Conservation (phyloP, 225 moss, liverwort and hornwort species). For the Pleurozium schreberi region DNA sequence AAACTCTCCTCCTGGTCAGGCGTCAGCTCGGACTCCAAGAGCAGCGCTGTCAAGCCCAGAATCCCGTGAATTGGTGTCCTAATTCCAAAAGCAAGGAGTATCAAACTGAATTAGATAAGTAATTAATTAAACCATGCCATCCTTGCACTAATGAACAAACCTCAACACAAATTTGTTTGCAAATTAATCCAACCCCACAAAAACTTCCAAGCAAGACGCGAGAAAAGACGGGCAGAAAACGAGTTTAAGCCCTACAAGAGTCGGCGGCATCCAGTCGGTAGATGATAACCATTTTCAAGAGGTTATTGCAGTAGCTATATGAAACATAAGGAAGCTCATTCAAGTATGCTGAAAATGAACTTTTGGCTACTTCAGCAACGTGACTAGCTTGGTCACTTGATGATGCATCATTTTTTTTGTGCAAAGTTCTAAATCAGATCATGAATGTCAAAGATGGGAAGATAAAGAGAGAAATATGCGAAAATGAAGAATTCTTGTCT, state of each 20-base stretch:
- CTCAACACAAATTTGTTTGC: not conserved
- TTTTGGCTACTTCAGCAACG: not conserved
- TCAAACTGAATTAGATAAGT: not conserved
- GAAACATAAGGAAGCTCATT: not conserved
- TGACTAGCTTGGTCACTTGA: not conserved
- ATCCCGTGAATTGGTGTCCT: slow-evolving; percentile 98
- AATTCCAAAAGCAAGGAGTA: not conserved
- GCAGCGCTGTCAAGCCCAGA: slow-evolving; percentile 70
- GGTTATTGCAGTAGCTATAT: not conserved
- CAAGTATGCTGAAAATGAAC: not conserved
- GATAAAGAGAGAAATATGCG: too few relatives aligned
- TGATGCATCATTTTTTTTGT: not conserved
- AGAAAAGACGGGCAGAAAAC: not conserved
- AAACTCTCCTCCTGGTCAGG: slow-evolving; percentile 73
- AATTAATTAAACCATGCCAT: not conserved
- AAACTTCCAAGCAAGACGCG: not conserved
- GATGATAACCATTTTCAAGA: not conserved
- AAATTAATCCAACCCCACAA: not conserved
- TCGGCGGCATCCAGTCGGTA: not conserved
- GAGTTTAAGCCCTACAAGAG: not conserved
- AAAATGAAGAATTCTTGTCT: not conserved
- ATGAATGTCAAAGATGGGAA: not conserved
- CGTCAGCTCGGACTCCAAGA: slow-evolving; percentile 63
- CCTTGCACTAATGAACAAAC: not conserved
- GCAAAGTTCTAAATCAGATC: too few relatives aligned